Evolutionary conservation across 2,329 filamentous ascomycete genomes (phyloP).

Genomic region (Botrytis sinoallii): DNA sequence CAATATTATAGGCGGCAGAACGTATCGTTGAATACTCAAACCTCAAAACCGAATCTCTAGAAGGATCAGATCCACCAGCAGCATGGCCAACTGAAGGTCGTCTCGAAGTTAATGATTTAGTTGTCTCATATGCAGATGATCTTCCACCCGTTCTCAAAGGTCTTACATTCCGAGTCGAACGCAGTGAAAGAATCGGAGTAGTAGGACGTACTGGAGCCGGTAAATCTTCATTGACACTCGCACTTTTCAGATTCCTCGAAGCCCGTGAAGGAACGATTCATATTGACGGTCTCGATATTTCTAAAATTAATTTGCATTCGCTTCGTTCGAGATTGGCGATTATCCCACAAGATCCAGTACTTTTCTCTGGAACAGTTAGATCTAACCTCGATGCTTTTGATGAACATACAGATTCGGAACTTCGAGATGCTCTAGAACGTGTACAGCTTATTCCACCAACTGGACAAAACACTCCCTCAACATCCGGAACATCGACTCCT

Average conservation of each 20-base stretch:
- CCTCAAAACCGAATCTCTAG: conserved; percentile 63
- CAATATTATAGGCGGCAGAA: conserved; percentile 48
- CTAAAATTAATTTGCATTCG: conserved; percentile 65
- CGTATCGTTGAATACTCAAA: conserved; percentile 72
- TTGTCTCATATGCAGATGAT: conserved; percentile 68
- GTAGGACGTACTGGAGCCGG: conserved; percentile 76
- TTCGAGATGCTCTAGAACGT: conserved; percentile 65
- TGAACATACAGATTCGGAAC: conserved; percentile 63
- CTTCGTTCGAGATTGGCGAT: conserved; percentile 73
- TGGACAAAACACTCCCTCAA: conserved; percentile 37
- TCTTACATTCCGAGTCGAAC: conserved; percentile 62
- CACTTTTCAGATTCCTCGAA: conserved; percentile 75
- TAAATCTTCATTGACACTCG: conserved; percentile 72
- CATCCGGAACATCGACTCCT: conserved; percentile 36
- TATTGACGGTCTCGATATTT: conserved; percentile 74
- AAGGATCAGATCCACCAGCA: conserved; percentile 59
- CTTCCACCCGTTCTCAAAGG: conserved; percentile 68
- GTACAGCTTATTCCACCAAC: conserved; percentile 55
- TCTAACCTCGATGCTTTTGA: conserved; percentile 76
- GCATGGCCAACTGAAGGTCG: conserved; percentile 73
- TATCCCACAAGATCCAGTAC: conserved; percentile 78
- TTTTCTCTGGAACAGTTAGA: conserved; percentile 76
- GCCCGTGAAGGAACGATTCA: conserved; percentile 61
- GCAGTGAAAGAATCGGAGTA: conserved; percentile 70
- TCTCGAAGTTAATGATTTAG: conserved; percentile 70